Evolutionary conservation across 108 stramenopile species (phyloP).

Genomic region (Cyclotella distinguenda): DNA sequence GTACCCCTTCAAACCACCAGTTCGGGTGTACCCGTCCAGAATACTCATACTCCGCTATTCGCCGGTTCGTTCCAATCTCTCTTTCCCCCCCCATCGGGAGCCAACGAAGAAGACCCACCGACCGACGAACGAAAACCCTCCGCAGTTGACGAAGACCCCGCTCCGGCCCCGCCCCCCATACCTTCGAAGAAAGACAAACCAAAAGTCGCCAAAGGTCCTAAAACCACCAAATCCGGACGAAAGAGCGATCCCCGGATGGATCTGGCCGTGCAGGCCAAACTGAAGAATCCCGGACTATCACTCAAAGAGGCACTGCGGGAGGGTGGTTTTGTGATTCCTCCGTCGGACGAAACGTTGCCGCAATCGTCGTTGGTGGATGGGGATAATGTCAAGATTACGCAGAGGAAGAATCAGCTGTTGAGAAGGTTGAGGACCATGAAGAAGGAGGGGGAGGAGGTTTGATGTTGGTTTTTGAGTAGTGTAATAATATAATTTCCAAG

Average conservation of each 20-base stretch:
- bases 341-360: slow-evolving; percentile 46
- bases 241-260: slow-evolving; percentile 77
- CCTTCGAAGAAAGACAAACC: slow-evolving; percentile 14
- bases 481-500: too few relatives aligned
- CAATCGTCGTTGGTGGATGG: slow-evolving; percentile 45
- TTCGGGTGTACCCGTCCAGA: too few relatives aligned
- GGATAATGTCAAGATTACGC: slow-evolving; percentile 72
- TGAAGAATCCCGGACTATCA: slow-evolving; percentile 59
- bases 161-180: too few relatives aligned
- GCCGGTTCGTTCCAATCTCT: too few relatives aligned
- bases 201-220: slow-evolving; percentile 23
- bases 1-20: too few relatives aligned
- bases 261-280: slow-evolving; percentile 70
- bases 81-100: too few relatives aligned
- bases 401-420: slow-evolving; percentile 81
- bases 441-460: slow-evolving; percentile 23
- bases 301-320: slow-evolving; percentile 64
- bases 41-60: too few relatives aligned
- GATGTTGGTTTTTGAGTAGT: neutral
- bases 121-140: too few relatives aligned
- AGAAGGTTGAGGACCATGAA: slow-evolving; percentile 66
- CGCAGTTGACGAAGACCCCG: too few relatives aligned
- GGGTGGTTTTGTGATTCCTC: slow-evolving; percentile 75
- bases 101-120: too few relatives aligned
- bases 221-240: slow-evolving; percentile 49